Evolutionary conservation across 225 moss, liverwort and hornwort species (phyloP).

Genomic region (Physcomitrellopsis africana): DNA sequence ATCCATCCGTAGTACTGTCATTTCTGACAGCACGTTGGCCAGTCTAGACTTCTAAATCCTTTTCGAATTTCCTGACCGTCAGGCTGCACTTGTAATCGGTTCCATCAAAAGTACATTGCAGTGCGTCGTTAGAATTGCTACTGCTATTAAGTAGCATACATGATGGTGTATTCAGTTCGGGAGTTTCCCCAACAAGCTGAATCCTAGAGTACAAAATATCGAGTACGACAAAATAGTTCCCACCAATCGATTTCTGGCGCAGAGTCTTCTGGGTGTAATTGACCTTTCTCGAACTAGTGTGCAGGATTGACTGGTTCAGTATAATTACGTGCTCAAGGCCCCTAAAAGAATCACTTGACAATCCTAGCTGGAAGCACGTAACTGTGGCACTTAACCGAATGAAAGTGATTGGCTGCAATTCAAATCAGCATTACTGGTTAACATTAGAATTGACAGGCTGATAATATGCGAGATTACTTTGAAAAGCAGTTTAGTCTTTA

Average conservation of each 20-base stretch:
- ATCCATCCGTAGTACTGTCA: slow-evolving; percentile 8
- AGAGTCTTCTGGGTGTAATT: background rate
- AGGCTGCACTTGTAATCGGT: slow-evolving; percentile 17
- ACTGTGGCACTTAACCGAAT: too few relatives aligned
- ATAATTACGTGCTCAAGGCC: too few relatives aligned
- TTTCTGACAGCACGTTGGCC: slow-evolving; percentile 21
- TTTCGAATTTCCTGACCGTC: slow-evolving; percentile 28
- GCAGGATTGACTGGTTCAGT: too few relatives aligned
- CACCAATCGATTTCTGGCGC: slow-evolving; percentile 21
- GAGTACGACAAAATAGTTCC: slow-evolving; percentile 17
- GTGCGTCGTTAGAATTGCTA: slow-evolving; percentile 29
- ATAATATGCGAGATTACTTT: too few relatives aligned
- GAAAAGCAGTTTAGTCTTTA: too few relatives aligned
- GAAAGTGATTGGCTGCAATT: too few relatives aligned
- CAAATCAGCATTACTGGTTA: too few relatives aligned
- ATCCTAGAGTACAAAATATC: background rate
- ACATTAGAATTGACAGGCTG: too few relatives aligned
- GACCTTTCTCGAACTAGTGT: background rate
- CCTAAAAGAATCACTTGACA: too few relatives aligned
- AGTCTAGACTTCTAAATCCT: slow-evolving; percentile 46
- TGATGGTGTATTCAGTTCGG: slow-evolving; percentile 27
- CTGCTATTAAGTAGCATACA: slow-evolving; percentile 31
- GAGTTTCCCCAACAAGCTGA: slow-evolving; percentile 38
- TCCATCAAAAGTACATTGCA: slow-evolving; percentile 5
- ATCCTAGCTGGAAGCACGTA: too few relatives aligned